Evolutionary conservation across 805 yeast genomes (phyloP).

Genomic region (Spathaspora boniae): DNA sequence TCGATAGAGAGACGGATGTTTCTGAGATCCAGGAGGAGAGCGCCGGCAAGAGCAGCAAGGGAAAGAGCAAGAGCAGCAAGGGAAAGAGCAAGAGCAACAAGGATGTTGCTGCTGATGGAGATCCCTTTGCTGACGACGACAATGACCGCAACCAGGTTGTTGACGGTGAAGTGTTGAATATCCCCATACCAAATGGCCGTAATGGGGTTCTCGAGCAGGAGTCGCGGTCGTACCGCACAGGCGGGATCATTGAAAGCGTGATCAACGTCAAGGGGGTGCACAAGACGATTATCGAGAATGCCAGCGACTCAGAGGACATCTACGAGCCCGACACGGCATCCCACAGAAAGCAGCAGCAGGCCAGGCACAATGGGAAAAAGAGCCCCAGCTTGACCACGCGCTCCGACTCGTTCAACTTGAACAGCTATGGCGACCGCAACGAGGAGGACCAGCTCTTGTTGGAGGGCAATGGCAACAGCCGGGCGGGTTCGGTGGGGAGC

Average conservation of each 20-base stretch:
- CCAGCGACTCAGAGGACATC: conserved; percentile 39
- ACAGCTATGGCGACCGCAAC: conserved; percentile 6
- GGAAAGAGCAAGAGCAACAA: neutral
- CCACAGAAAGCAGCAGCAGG: conserved; percentile 10
- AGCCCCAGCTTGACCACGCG: conserved; percentile 1
- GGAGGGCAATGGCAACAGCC: neutral
- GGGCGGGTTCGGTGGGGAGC: conserved; percentile 1
- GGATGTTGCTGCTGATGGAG: neutral
- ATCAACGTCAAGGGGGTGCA: conserved; percentile 81
- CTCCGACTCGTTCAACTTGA: conserved; percentile 11
- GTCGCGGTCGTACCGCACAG: conserved; percentile 42
- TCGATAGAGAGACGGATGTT: conserved; percentile 24
- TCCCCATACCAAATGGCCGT: too few relatives aligned
- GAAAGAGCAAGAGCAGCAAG: neutral
- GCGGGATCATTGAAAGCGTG: conserved; percentile 75
- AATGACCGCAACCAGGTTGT: too few relatives aligned
- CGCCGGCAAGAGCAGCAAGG: neutral
- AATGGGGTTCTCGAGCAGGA: too few relatives aligned
- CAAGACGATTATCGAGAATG: conserved; percentile 79
- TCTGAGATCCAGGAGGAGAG: conserved; percentile 15
- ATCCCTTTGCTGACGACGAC: conserved; percentile 20
- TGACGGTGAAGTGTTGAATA: too few relatives aligned
- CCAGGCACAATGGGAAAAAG: conserved; percentile 6
- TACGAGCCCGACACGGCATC: neutral
- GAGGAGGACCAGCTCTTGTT: conserved; percentile 5